Evolutionary conservation across 2,329 filamentous ascomycete species (phyloP).

Genomic region (Trichoderma koningii): DNA sequence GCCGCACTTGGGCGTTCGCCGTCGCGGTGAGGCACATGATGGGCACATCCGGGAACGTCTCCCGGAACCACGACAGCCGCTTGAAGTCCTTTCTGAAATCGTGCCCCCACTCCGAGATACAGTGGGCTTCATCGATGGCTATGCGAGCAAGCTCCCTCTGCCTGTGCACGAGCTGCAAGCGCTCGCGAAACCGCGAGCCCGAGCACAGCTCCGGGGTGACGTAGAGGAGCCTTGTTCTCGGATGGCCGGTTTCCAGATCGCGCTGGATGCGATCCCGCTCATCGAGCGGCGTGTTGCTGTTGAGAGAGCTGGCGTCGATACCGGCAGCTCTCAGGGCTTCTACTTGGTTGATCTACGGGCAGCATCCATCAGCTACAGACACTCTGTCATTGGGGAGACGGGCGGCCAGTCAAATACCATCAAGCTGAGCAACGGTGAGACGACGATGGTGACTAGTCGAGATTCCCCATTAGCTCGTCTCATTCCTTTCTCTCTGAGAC

Average conservation of each 20-base stretch:
- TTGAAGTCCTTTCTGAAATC: slow-evolving; percentile 96
- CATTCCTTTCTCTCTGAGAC: slow-evolving; percentile 2
- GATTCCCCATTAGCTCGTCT: background rate
- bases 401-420: slow-evolving; percentile 61
- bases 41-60: slow-evolving; percentile 78
- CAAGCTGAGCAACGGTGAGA: slow-evolving; percentile 84
- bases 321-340: slow-evolving; percentile 72
- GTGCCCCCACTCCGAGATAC: slow-evolving; percentile 97
- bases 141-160: slow-evolving; percentile 86
- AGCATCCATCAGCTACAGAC: background rate
- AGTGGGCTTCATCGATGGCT: slow-evolving; percentile 93
- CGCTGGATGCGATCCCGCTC: slow-evolving; percentile 71
- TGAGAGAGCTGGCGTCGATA: slow-evolving; percentile 82
- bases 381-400: slow-evolving; percentile 12
- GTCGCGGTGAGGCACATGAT: slow-evolving; percentile 94
- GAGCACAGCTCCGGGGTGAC: slow-evolving; percentile 91
- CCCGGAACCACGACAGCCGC: slow-evolving; percentile 80
- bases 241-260: slow-evolving; percentile 87
- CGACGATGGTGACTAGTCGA: slow-evolving; percentile 76
- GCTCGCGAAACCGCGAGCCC: slow-evolving; percentile 72
- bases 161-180: slow-evolving; percentile 70
- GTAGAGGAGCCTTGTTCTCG: slow-evolving; percentile 79
- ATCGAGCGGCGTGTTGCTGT: slow-evolving; percentile 70
- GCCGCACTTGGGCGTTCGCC: slow-evolving; percentile 75
- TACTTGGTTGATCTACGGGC: slow-evolving; percentile 83